These are phyloP conservation scores for Ogataea saltuana DNA, from an alignment of 805 yeast species.

Conservation along the genomic window DNA sequence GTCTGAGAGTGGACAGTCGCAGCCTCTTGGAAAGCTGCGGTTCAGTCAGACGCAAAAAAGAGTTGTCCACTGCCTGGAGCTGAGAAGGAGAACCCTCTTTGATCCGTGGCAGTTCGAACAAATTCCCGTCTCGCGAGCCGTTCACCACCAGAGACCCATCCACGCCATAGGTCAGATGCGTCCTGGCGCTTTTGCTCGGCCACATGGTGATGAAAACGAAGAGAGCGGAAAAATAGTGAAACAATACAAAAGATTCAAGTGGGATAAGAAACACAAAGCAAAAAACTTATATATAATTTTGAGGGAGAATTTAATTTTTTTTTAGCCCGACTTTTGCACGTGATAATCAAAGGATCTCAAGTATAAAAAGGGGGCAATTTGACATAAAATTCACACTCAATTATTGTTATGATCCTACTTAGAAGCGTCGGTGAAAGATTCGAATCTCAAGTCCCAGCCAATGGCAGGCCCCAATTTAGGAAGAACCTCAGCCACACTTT, in stretches of 20 bases:
- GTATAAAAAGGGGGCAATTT: background rate
- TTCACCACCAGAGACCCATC: slow-evolving; percentile 33
- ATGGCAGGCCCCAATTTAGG: slow-evolving; percentile 89
- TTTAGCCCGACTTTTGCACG: background rate
- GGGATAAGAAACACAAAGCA: background rate
- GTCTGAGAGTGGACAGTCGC: background rate
- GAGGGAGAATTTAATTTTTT: background rate
- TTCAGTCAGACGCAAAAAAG: slow-evolving; percentile 11
- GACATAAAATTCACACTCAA: background rate
- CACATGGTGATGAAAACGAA: slow-evolving; percentile 36
- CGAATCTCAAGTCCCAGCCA: slow-evolving; percentile 95
- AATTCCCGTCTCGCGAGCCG: background rate
- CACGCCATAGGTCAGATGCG: slow-evolving; percentile 45
- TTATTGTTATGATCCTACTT: slow-evolving; percentile 20
- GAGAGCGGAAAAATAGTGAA: too few relatives aligned
- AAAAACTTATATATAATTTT: background rate
- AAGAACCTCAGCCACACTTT: slow-evolving; percentile 91
- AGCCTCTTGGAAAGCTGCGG: slow-evolving; percentile 9
- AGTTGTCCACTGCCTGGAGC: slow-evolving; percentile 19
- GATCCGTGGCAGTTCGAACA: slow-evolving; percentile 15
- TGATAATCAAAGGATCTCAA: background rate
- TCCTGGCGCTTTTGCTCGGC: slow-evolving; percentile 39
- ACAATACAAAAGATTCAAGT: background rate
- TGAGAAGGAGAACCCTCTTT: background rate
- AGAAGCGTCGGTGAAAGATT: slow-evolving; percentile 39